Percentiles rank a stretch among this genome's conserved stretches.
Conservation (phyloP, 1,139 yeast genomes). For the Pichia inconspicua region DNA sequence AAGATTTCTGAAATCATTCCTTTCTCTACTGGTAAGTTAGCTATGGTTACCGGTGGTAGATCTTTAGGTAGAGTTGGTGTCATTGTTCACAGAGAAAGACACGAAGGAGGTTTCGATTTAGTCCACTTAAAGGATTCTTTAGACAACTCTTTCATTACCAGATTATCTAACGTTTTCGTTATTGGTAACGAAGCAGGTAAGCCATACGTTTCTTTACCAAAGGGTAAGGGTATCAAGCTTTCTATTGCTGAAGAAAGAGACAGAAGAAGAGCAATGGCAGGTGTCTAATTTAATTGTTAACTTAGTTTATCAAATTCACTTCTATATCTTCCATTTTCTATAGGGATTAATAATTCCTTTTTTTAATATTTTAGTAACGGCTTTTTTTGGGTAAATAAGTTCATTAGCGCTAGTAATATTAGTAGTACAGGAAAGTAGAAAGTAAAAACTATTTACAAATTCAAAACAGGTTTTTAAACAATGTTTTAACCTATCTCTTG, state of each 20-base stretch:
- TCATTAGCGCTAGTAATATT: neutral
- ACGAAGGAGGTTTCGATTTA: constrained; percentile 99
- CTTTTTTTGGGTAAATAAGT: neutral
- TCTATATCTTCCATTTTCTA: constrained; percentile 3
- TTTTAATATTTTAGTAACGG: constrained; percentile 5
- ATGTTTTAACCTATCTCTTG: constrained; percentile 30
- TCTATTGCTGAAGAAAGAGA: constrained; percentile 99
- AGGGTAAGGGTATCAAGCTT: constrained; percentile 99
- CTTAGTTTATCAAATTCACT: constrained; percentile 3
- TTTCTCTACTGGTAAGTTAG: constrained; percentile 93
- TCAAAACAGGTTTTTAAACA: too few relatives aligned
- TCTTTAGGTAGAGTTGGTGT: constrained; percentile 99
- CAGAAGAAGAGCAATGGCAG: constrained; percentile 83
- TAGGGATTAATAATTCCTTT: constrained; percentile 9
- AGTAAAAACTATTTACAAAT: neutral
- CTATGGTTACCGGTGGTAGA: constrained; percentile 99
- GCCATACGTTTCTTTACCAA: constrained; percentile 96
- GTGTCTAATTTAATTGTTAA: constrained; percentile 26
- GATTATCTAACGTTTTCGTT: constrained; percentile 93
- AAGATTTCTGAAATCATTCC: constrained; percentile 86
- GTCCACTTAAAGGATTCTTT: constrained; percentile 97
- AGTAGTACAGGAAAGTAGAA: neutral
- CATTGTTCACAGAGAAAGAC: constrained; percentile 96
- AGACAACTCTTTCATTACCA: constrained; percentile 97
- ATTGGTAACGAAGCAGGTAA: constrained; percentile 92